Conservation (phyloP, 345 rosid species). For the Salix dunnii region DNA sequence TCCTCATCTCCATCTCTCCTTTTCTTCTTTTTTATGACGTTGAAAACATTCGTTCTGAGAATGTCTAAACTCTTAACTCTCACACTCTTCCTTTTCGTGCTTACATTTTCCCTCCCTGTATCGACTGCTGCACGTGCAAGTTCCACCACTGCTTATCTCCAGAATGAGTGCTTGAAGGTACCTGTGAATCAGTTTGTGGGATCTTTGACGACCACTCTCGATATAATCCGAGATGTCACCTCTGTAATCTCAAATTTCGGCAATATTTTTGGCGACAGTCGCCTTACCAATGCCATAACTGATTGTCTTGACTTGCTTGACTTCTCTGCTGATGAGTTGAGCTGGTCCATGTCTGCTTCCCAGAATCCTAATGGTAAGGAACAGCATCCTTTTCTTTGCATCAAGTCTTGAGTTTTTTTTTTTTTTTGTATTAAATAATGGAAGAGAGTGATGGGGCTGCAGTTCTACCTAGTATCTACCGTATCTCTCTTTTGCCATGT, state of each 20-base stretch:
- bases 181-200: conserved; percentile 37
- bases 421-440: background rate
- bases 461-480: background rate
- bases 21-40: background rate
- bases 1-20: background rate
- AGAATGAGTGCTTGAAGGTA: conserved; percentile 37
- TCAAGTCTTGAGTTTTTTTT: background rate
- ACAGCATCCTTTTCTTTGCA: no score
- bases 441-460: background rate
- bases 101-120: background rate
- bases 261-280: conserved; percentile 31
- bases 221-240: conserved; percentile 31
- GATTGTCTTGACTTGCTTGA: conserved; percentile 75
- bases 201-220: conserved; percentile 38
- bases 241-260: conserved; percentile 35
- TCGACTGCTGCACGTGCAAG: conserved; percentile 1
- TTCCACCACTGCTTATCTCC: background rate
- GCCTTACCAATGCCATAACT: conserved; percentile 37
- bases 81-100: background rate
- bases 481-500: background rate
- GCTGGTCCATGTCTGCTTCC: conserved; percentile 58
- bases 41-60: background rate
- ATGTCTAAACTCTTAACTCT: conserved; percentile 1
- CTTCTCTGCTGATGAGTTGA: conserved; percentile 49
- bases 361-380: conserved; percentile 45